A percentile compares a stretch with the other conserved stretches of the same genome.
These are phyloP conservation scores for Datisca glomerata DNA, from an alignment of 306 rosid genomes.

Conservation along the genomic window DNA sequence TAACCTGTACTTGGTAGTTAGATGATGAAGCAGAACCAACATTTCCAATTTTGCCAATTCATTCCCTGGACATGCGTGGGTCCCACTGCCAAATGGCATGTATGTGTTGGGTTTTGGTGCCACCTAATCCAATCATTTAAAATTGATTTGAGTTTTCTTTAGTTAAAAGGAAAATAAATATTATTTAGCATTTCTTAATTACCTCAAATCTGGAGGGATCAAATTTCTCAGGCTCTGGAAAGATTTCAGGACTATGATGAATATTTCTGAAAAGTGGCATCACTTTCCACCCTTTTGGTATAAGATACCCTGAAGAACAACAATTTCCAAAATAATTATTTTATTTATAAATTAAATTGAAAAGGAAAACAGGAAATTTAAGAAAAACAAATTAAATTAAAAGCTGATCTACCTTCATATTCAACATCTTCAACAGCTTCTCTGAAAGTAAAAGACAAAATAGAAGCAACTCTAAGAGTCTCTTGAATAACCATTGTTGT, in stretches of 20 bases:
- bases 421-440: slow-evolving; percentile 51
- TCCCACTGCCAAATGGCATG: slow-evolving; percentile 61
- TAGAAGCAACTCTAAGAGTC: slow-evolving; percentile 49
- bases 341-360: too few species aligned
- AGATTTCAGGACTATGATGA: slow-evolving; percentile 43
- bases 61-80: slow-evolving; percentile 52
- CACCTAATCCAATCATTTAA: slow-evolving; percentile 21
- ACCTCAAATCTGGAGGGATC: slow-evolving; percentile 69
- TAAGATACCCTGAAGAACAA: slow-evolving; percentile 30
- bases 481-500: slow-evolving; percentile 57
- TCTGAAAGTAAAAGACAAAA: slow-evolving; percentile 56
- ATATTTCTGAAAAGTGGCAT: slow-evolving; percentile 51
- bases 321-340: too few species aligned
- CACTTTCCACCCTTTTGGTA: slow-evolving; percentile 64
- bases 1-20: slow-evolving; percentile 61
- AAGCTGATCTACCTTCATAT: slow-evolving; percentile 28
- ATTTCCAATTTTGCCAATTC: slow-evolving; percentile 56
- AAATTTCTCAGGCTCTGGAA: slow-evolving; percentile 42
- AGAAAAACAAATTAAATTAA: too few species aligned
- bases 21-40: slow-evolving; percentile 43
- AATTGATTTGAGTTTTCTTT: too few species aligned
- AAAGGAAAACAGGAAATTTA: too few species aligned
- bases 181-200: slow-evolving; percentile 12
- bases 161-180: too few species aligned
- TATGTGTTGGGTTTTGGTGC: slow-evolving; percentile 52